phyloP scores from a whole-genome alignment of 179 eudicot genomes.

The Gypsophila paniculata region DNA sequence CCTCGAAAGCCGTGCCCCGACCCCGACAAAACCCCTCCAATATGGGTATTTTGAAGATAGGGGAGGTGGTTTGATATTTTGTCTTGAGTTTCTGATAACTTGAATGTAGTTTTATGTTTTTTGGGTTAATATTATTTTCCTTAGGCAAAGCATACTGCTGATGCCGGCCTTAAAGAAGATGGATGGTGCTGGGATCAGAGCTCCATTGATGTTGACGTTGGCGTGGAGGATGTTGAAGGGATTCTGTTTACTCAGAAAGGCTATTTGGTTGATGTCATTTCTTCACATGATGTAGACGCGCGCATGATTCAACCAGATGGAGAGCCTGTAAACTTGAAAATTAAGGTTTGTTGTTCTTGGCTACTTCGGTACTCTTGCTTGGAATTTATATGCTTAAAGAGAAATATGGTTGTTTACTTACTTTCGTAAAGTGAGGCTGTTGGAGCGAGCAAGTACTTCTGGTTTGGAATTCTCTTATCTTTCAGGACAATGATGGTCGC shows the following conservation, averaged over 20 bases:
- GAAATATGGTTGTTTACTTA: too few relatives aligned
- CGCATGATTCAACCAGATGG: conserved; percentile 63
- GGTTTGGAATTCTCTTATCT: not conserved
- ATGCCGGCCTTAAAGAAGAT: conserved; percentile 46
- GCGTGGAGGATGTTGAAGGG: conserved; percentile 65
- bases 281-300: conserved; percentile 82
- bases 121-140: conserved; percentile 11
- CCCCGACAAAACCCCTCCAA: too few relatives aligned
- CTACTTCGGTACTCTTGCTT: not conserved
- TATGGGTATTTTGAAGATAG: too few relatives aligned
- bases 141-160: conserved; percentile 66
- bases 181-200: conserved; percentile 92
- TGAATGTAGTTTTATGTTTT: not conserved
- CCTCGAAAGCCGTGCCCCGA: too few relatives aligned
- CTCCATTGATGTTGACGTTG: conserved; percentile 59
- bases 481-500: not conserved
- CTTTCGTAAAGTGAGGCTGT: not conserved
- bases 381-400: too few relatives aligned
- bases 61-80: not conserved
- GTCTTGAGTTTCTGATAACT: conserved; percentile 1
- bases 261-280: conserved; percentile 69
- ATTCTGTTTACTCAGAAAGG: conserved; percentile 73
- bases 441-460: not conserved
- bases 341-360: conserved; percentile 46
- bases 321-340: conserved; percentile 53